phyloP scores from a whole-genome alignment of 495 filamentous ascomycete genomes.

The Paragyromitra xinjiangensis region DNA sequence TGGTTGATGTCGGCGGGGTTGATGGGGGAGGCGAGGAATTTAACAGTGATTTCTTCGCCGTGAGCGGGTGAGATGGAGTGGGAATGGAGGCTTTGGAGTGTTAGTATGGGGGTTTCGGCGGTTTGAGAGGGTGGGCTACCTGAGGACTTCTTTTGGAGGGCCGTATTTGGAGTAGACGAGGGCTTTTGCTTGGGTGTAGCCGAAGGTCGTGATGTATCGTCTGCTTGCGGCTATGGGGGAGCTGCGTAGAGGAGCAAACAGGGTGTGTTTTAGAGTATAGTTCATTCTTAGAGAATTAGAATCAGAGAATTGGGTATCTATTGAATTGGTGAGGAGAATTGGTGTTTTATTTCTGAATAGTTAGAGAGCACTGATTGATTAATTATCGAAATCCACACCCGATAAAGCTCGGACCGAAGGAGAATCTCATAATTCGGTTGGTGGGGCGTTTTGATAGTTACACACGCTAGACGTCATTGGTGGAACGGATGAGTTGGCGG shows the following conservation, averaged over 20 bases:
- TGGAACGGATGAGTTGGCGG: background rate
- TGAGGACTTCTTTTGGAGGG: conserved; percentile 82
- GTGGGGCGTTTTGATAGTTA: background rate
- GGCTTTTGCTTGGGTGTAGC: conserved; percentile 95
- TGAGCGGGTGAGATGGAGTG: conserved; percentile 80
- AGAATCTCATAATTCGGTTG: background rate
- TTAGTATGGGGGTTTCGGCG: conserved; percentile 22
- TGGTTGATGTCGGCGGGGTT: conserved; percentile 97
- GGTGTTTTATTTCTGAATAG: background rate
- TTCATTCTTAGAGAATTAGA: conserved; percentile 30
- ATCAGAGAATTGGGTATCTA: background rate
- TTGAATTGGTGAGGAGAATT: background rate
- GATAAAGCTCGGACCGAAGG: background rate
- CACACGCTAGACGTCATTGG: conserved; percentile 22
- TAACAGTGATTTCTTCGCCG: conserved; percentile 69
- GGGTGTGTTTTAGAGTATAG: conserved; percentile 13
- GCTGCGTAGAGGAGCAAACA: conserved; percentile 33
- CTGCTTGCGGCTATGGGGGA: conserved; percentile 31
- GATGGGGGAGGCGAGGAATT: conserved; percentile 85
- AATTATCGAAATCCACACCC: background rate
- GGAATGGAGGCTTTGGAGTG: conserved; percentile 70
- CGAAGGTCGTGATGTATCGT: conserved; percentile 77
- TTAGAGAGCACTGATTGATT: background rate
- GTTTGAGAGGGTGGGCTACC: conserved; percentile 60
- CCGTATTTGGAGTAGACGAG: conserved; percentile 86